A percentile compares a stretch with the other conserved stretches of the same genome.
phyloP scores from a whole-genome alignment of 345 rosid species.

The Erysimum cheiranthoides region DNA sequence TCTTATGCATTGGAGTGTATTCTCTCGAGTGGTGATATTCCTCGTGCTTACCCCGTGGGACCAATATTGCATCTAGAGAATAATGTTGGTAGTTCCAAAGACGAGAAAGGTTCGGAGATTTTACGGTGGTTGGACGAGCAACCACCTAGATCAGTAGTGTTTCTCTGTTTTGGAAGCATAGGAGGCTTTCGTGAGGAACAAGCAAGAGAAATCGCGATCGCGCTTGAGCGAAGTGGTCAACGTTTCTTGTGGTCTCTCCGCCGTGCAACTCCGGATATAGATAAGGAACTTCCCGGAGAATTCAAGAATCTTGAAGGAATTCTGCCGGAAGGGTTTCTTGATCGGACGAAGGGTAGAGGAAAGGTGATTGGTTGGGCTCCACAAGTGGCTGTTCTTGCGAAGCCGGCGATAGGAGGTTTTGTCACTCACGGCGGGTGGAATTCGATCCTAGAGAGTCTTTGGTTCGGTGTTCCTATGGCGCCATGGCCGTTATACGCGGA shows the following conservation, averaged over 20 bases:
- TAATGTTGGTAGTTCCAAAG: background rate
- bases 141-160: slow-evolving; percentile 57
- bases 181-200: slow-evolving; percentile 60
- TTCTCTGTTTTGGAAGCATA: slow-evolving; percentile 65
- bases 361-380: slow-evolving; percentile 62
- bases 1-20: slow-evolving; percentile 41
- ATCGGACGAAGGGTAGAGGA: slow-evolving; percentile 46
- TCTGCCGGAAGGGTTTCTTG: slow-evolving; percentile 51
- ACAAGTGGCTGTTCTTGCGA: slow-evolving; percentile 48
- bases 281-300: slow-evolving; percentile 24
- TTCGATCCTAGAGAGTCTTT: slow-evolving; percentile 57
- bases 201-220: slow-evolving; percentile 50
- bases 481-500: slow-evolving; percentile 55
- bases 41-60: slow-evolving; percentile 53
- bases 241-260: slow-evolving; percentile 63
- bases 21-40: slow-evolving; percentile 21
- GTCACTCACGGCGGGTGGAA: slow-evolving; percentile 73
- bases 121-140: slow-evolving; percentile 56
- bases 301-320: slow-evolving; percentile 24
- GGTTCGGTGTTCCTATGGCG: slow-evolving; percentile 58
- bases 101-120: slow-evolving; percentile 26
- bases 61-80: slow-evolving; percentile 51
- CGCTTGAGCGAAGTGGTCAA: slow-evolving; percentile 49
- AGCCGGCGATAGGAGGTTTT: slow-evolving; percentile 53
- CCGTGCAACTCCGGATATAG: background rate